Percentiles rank a stretch among this genome's conserved stretches.
phyloP scores from a whole-genome alignment of 2,329 filamentous ascomycete species.

The Myriosclerotinia curreyana region DNA sequence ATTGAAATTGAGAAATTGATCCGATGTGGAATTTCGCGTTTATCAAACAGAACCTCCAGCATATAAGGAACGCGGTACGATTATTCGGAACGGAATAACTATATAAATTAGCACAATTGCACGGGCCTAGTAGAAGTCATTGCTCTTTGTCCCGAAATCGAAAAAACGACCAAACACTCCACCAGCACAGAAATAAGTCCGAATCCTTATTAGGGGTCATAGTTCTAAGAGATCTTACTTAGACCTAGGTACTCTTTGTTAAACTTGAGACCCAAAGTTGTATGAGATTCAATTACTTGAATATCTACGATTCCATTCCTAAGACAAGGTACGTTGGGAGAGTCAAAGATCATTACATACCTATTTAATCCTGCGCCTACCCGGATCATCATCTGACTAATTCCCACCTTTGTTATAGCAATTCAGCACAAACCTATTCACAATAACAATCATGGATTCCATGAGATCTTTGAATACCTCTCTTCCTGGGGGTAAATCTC shows the following conservation, averaged over 20 bases:
- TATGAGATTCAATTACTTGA: not conserved
- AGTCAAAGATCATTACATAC: not conserved
- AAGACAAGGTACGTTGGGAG: conserved; percentile 13
- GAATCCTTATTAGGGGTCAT: conserved; percentile 6
- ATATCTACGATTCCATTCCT: not conserved
- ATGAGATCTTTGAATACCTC: conserved; percentile 63
- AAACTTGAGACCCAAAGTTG: not conserved
- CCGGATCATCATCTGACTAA: conserved; percentile 19
- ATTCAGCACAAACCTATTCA: conserved; percentile 15
- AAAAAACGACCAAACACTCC: conserved; percentile 10
- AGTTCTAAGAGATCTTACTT: not conserved
- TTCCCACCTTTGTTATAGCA: conserved; percentile 17
- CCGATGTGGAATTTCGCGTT: conserved; percentile 20
- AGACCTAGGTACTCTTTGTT: not conserved
- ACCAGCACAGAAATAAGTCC: not conserved
- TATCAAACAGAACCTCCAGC: conserved; percentile 10
- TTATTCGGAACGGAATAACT: conserved; percentile 17
- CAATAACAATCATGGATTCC: conserved; percentile 52
- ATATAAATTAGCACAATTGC: not conserved
- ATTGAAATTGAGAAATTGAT: conserved; percentile 22
- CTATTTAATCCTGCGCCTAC: conserved; percentile 7
- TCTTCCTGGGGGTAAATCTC: conserved; percentile 49
- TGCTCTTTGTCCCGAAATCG: conserved; percentile 6
- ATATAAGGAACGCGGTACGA: conserved; percentile 18
- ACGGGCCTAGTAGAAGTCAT: not conserved